Evolutionary conservation across 805 yeast species (phyloP), one percentile per base, ranked within the genome.

Genomic region (Komagataella kurtzmanii): DNA sequence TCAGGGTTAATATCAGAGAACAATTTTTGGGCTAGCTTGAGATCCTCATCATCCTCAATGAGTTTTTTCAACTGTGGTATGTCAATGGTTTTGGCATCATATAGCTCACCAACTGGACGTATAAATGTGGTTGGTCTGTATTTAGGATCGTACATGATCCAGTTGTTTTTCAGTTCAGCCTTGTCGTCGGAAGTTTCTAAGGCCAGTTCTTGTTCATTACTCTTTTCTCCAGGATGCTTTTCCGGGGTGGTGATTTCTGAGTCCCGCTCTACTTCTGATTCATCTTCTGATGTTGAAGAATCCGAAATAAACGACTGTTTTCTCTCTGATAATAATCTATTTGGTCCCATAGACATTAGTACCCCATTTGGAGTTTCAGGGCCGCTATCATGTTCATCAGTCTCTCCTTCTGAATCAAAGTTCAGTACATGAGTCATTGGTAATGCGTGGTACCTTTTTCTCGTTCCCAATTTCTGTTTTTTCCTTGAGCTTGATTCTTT

Each of bases 31-130:
- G 86, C 72, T 17, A 84, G 60, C 44, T 60, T 62, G 49, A 81
- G 66, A 63, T 89, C 97, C 62, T 90, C 96, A 1, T 77, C 80
- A 60, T 89, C 96, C 57, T 78, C 79, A 5, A 89, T 65, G 2
- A 79, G 52, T 2, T 64, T 60, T 55, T 83, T 85, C 2, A 87
- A 56, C 17, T 70, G 70, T 4, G 67, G 69, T 19, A 88, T 58
- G 47, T 76, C 80, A 47, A 72, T 72, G 5, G 73, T 65, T 2
- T 59, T 68, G 52, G 70, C 57, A 44, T 65, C 66, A 47, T 72
- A 75, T 12, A 74, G 73, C 44, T 66, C 74, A 55, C 68, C 80
- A 2, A 84, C 88, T 0, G 88, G 74, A 12, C 61, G 55, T 3
- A 55, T 52, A 1, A 62, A 73, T 2, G 74, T 67, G 0, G 77